These are phyloP conservation scores for Coniferiporia weirii DNA, from an alignment of 1,284 basidiomycete genomes.

Conservation along the genomic window DNA sequence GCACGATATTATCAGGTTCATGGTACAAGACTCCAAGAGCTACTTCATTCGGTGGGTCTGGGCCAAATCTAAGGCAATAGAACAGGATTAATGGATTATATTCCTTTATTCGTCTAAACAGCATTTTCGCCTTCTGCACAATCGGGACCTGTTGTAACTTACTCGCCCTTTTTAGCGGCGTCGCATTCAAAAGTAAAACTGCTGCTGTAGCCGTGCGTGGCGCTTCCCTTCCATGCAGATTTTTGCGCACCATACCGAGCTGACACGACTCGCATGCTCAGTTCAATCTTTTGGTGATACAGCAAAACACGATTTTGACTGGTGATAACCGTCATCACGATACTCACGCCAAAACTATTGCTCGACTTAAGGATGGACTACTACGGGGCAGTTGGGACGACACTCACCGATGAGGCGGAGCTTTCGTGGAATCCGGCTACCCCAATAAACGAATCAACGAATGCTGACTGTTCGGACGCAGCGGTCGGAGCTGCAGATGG, in stretches of 20 bases:
- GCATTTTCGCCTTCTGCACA: slow-evolving; percentile 1
- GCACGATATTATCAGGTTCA: neutral
- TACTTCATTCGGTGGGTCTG: slow-evolving; percentile 4
- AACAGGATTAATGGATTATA: neutral
- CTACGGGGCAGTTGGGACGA: neutral
- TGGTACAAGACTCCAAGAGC: slow-evolving; percentile 6
- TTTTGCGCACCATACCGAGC: neutral
- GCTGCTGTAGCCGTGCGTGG: too few relatives aligned
- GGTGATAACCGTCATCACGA: neutral
- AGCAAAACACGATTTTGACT: neutral
- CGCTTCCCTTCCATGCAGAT: neutral
- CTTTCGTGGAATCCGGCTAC: neutral
- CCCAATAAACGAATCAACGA: neutral
- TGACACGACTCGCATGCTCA: neutral
- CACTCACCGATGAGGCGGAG: neutral
- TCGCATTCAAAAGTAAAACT: neutral
- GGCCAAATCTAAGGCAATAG: neutral
- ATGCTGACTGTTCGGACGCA: neutral
- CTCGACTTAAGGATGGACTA: neutral
- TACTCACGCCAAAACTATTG: slow-evolving; percentile 2
- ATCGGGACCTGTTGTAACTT: slow-evolving; percentile 4
- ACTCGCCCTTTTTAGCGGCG: neutral
- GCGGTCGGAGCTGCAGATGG: too few relatives aligned
- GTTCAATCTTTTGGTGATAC: neutral
- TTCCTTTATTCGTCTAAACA: neutral